These are phyloP conservation scores for Pyrrhoderma lamaoense DNA, from an alignment of 1,284 basidiomycete species.

Conservation along the genomic window DNA sequence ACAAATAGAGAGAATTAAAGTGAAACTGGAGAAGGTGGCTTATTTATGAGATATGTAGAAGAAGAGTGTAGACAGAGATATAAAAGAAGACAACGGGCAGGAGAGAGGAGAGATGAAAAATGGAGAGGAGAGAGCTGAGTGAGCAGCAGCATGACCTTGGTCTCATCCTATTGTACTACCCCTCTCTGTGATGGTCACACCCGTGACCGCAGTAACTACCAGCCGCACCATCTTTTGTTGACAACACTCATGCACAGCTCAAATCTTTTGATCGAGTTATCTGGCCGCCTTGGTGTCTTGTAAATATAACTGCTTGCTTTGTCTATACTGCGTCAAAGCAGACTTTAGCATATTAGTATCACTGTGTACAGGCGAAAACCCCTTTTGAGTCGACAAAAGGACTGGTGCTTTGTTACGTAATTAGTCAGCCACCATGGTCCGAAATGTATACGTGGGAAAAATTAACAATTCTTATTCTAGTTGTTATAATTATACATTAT, in stretches of 20 bases:
- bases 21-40: conserved; percentile 20
- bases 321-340: too few species aligned
- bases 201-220: neutral
- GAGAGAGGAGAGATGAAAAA: conserved; percentile 21
- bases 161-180: neutral
- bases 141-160: conserved; percentile 5
- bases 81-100: conserved; percentile 16
- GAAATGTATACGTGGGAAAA: too few species aligned
- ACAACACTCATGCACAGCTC: neutral
- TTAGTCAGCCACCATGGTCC: too few species aligned
- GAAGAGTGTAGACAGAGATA: conserved; percentile 18
- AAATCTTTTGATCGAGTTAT: too few species aligned
- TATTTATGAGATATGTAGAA: conserved; percentile 16
- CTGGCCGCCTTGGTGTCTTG: too few species aligned
- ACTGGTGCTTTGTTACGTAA: too few species aligned
- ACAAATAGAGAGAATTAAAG: conserved; percentile 18
- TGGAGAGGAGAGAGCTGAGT: conserved; percentile 16
- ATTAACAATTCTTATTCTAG: neutral
- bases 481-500: neutral
- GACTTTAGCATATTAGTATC: too few species aligned
- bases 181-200: neutral
- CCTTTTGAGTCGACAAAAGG: too few species aligned
- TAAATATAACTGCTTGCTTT: too few species aligned
- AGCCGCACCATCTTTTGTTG: neutral
- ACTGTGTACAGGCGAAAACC: too few species aligned